phyloP scores from a whole-genome alignment of 208 protist species.

The Acanthamoeba quina region DNA sequence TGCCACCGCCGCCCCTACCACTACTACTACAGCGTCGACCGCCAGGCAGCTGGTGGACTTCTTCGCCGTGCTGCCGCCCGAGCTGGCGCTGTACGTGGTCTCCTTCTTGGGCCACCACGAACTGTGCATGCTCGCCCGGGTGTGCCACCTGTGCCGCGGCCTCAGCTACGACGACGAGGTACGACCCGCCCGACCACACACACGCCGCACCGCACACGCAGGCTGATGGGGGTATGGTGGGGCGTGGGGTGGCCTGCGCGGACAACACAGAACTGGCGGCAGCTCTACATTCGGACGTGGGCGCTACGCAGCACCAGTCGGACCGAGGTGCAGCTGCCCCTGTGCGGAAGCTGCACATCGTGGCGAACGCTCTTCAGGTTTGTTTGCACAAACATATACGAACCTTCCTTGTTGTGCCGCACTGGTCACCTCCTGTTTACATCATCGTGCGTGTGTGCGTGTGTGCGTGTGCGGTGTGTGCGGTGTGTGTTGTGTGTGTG shows the following conservation, averaged over 20 bases:
- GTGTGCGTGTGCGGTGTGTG: too few species aligned
- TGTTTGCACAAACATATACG: too few species aligned
- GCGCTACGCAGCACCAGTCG: neutral
- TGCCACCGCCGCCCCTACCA: too few species aligned
- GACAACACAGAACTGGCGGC: conserved; percentile 34
- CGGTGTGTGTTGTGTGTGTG: too few species aligned
- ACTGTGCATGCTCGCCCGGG: neutral
- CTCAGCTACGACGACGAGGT: conserved; percentile 60
- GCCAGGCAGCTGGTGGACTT: neutral
- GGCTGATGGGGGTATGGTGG: neutral
- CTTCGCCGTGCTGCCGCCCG: conserved; percentile 11
- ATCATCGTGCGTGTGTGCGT: too few species aligned
- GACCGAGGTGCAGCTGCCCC: neutral
- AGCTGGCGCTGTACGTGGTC: conserved; percentile 48
- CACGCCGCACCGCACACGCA: neutral
- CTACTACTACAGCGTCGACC: too few species aligned
- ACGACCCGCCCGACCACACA: neutral
- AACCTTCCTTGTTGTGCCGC: too few species aligned
- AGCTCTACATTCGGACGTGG: conserved; percentile 41
- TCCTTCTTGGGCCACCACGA: conserved; percentile 28
- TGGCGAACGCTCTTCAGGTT: conserved; percentile 46
- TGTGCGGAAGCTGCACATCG: conserved; percentile 5
- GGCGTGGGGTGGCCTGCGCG: too few species aligned
- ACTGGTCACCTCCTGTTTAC: too few species aligned
- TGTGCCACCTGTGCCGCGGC: conserved; percentile 20